Evolutionary conservation across 768 basidiomycete genomes (phyloP).

Genomic region (Coprinopsis cinerea): DNA sequence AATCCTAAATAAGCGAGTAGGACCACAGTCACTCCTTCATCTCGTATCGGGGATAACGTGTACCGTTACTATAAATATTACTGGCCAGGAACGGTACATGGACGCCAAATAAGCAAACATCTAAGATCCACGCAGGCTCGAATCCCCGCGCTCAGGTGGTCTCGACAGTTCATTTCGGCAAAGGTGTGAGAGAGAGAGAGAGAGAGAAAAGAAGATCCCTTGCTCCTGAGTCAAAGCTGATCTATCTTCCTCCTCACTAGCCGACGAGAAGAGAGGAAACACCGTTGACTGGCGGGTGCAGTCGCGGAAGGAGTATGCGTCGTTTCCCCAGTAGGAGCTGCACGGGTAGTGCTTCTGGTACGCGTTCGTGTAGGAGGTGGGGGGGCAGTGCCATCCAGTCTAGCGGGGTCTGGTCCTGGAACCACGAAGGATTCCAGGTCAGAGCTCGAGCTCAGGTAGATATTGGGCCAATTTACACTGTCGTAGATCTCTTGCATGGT

Average conservation of each 20-base stretch:
- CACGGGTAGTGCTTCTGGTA: slow-evolving; percentile 1
- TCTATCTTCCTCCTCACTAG: slow-evolving; percentile 14
- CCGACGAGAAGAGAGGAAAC: slow-evolving; percentile 16
- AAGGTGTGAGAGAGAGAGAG: slow-evolving; percentile 2
- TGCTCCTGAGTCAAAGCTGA: neutral
- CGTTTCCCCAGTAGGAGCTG: slow-evolving; percentile 6
- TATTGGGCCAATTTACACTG: slow-evolving; percentile 29
- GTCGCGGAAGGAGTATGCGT: slow-evolving; percentile 6
- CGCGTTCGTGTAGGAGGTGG: slow-evolving; percentile 2
- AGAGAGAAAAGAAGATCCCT: neutral
- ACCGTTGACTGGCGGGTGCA: slow-evolving; percentile 6
- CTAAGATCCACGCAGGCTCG: neutral
- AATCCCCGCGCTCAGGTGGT: neutral
- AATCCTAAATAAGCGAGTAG: neutral
- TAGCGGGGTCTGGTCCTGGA: slow-evolving; percentile 30
- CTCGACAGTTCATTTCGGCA: slow-evolving; percentile 2
- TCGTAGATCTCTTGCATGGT: slow-evolving; percentile 30
- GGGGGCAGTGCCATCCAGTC: slow-evolving; percentile 22
- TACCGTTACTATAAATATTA: slow-evolving; percentile 1
- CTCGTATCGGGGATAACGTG: slow-evolving; percentile 1
- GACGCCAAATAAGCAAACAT: neutral
- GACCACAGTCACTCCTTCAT: slow-evolving; percentile 8
- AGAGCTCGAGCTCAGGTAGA: slow-evolving; percentile 20
- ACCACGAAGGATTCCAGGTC: slow-evolving; percentile 29
- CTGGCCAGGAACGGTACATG: neutral